phyloP scores from a whole-genome alignment of 108 stramenopile genomes.

The Fistulifera pelliculosa region DNA sequence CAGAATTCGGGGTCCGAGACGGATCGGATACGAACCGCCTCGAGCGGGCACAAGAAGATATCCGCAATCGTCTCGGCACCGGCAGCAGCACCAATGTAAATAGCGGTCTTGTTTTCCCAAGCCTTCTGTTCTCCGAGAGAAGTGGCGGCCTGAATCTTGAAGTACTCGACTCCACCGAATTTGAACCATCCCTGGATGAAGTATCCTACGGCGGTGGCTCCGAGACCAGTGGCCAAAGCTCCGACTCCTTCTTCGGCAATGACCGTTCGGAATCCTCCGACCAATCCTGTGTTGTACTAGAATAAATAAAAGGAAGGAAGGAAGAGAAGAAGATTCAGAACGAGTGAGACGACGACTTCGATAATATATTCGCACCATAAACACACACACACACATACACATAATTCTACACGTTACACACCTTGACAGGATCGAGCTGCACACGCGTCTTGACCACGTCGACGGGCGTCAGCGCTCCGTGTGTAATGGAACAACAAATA shows the following conservation, averaged over 20 bases:
- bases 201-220: conserved; percentile 85
- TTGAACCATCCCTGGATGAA: conserved; percentile 64
- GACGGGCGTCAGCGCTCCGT: conserved; percentile 61
- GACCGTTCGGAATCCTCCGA: conserved; percentile 44
- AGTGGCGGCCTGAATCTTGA: conserved; percentile 81
- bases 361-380: conserved; percentile 78
- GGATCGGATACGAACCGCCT: conserved; percentile 96
- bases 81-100: conserved; percentile 91
- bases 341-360: conserved; percentile 2
- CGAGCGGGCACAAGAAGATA: conserved; percentile 96
- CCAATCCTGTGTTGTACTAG: conserved; percentile 40
- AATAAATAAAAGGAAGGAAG: not conserved
- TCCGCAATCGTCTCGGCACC: conserved; percentile 95
- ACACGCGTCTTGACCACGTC: conserved; percentile 28
- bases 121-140: conserved; percentile 86
- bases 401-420: too few relatives aligned
- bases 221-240: conserved; percentile 61
- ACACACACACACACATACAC: conserved; percentile 83
- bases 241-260: conserved; percentile 52
- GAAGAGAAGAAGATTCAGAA: not conserved
- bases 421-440: conserved; percentile 57
- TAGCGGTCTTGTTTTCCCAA: conserved; percentile 88
- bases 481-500: conserved; percentile 60
- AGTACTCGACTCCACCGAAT: conserved; percentile 88
- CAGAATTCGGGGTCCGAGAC: conserved; percentile 93